A percentile compares a stretch with the other conserved stretches of the same genome.
Conservation (phyloP, 75 land plant species). For the Pinus albicaulis region DNA sequence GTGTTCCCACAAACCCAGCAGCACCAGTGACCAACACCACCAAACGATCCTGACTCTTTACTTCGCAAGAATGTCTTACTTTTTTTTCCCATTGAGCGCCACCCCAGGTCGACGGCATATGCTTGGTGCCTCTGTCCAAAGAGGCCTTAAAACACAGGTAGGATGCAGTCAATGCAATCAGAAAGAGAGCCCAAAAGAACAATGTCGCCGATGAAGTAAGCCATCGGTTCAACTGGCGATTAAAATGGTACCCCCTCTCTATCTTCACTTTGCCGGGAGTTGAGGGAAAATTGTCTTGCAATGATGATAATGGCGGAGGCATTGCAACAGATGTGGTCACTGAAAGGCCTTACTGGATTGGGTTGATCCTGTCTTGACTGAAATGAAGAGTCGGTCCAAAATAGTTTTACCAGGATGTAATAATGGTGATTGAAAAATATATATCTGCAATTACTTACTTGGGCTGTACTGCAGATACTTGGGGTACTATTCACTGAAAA, state of each 20-base stretch:
- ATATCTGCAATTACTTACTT: too few relatives aligned
- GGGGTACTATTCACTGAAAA: too few relatives aligned
- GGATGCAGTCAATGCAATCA: constrained; percentile 57
- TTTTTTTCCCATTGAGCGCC: constrained; percentile 50
- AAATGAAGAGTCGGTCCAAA: too few relatives aligned
- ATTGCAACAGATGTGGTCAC: too few relatives aligned
- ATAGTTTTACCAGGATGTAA: too few relatives aligned
- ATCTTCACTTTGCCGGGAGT: constrained; percentile 76
- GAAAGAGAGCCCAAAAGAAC: constrained; percentile 33
- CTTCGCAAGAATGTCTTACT: constrained; percentile 39
- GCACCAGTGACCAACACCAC: constrained; percentile 87
- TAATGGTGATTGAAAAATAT: too few relatives aligned
- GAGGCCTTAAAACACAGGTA: constrained; percentile 49
- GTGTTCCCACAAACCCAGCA: constrained; percentile 41
- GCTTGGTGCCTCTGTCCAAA: constrained; percentile 26
- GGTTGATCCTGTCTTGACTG: too few relatives aligned
- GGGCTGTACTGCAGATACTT: too few relatives aligned
- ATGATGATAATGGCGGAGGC: background rate
- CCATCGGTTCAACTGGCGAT: constrained; percentile 59
- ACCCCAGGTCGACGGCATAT: constrained; percentile 29
- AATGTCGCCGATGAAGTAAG: constrained; percentile 46
- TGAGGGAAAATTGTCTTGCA: constrained; percentile 42
- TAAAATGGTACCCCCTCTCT: constrained; percentile 31
- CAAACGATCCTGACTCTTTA: constrained; percentile 19
- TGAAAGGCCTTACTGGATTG: too few relatives aligned